Evolutionary conservation across 768 basidiomycete genomes (phyloP).

Genomic region (Russula abietina): DNA sequence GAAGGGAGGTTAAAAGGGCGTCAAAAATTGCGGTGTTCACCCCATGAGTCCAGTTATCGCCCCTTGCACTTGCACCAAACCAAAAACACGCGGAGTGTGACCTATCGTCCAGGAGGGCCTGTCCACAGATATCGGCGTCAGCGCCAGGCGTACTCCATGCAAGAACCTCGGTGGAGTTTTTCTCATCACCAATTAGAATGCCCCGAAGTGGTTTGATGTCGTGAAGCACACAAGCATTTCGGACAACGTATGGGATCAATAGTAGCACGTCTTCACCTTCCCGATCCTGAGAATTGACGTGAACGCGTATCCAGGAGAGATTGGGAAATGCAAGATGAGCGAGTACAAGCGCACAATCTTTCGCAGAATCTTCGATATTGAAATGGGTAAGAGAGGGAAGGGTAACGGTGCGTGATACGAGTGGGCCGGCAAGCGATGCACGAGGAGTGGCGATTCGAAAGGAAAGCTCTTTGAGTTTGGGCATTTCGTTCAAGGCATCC

Average conservation of each 20-base stretch:
- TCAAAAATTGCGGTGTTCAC: neutral
- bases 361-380: neutral
- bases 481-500: neutral
- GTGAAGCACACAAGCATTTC: conserved; percentile 1
- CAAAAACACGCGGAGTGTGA: neutral
- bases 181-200: neutral
- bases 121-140: neutral
- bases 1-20: neutral
- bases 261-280: neutral
- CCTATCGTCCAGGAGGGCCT: neutral
- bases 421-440: neutral
- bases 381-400: neutral
- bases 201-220: conserved; percentile 10
- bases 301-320: neutral
- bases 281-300: neutral
- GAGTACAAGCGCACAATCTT: conserved; percentile 1
- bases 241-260: neutral
- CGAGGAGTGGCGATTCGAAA: neutral
- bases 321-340: conserved; percentile 5
- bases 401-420: neutral
- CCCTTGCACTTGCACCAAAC: neutral
- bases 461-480: neutral
- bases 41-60: neutral
- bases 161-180: neutral
- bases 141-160: neutral